phyloP scores from a whole-genome alignment of 768 basidiomycete species.

The Postia placenta region DNA sequence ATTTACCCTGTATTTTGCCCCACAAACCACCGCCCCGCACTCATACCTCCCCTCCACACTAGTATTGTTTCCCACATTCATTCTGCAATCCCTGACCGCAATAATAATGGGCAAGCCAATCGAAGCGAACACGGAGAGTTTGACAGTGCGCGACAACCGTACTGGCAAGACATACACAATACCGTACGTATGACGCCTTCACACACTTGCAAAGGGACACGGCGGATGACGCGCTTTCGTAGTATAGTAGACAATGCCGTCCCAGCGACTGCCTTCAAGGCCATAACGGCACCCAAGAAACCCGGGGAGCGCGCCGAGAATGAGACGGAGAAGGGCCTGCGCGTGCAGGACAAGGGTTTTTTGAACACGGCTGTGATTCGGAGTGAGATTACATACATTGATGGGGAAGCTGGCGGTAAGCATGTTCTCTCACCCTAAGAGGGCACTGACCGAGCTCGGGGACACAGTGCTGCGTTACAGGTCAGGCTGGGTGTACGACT shows the following conservation, averaged over 20 bases:
- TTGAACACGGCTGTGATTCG: conserved; percentile 77
- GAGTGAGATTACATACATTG: conserved; percentile 85
- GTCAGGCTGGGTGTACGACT: conserved; percentile 24
- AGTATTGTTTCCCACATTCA: too few relatives aligned
- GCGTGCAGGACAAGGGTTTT: conserved; percentile 76
- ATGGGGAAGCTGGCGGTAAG: conserved; percentile 78
- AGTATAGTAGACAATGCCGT: conserved; percentile 82
- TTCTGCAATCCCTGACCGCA: not conserved
- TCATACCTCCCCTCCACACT: too few relatives aligned
- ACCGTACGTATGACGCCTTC: conserved; percentile 44
- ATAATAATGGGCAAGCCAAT: conserved; percentile 19
- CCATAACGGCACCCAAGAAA: conserved; percentile 51
- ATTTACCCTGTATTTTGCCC: too few relatives aligned
- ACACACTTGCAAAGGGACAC: not conserved
- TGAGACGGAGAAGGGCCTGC: conserved; percentile 75
- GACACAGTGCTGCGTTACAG: conserved; percentile 62
- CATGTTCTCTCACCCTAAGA: conserved; percentile 5
- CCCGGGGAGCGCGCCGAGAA: conserved; percentile 70
- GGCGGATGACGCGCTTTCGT: not conserved
- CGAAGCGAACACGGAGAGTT: conserved; percentile 17
- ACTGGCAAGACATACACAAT: conserved; percentile 74
- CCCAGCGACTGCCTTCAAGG: conserved; percentile 76
- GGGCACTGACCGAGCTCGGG: not conserved
- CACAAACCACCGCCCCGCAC: not conserved
- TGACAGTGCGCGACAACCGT: conserved; percentile 78